These are phyloP conservation scores for Malus hybrid DNA, from an alignment of 331 rosid genomes.

Conservation along the genomic window DNA sequence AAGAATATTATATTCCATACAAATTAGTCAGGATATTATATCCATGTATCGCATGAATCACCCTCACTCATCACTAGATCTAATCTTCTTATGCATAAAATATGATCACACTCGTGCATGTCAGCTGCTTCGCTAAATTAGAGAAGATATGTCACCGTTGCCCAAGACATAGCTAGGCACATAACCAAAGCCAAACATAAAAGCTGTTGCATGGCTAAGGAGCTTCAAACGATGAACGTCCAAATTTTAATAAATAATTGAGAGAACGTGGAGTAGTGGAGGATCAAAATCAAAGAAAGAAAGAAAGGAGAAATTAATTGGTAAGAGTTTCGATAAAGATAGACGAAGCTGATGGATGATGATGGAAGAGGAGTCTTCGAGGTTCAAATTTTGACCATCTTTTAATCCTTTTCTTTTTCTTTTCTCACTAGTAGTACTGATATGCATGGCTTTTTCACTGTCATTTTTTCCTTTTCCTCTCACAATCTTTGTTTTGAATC, in stretches of 20 bases:
- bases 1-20: not conserved
- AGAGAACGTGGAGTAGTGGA: slow-evolving; percentile 15
- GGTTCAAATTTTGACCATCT: slow-evolving; percentile 96
- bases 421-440: slow-evolving; percentile 34
- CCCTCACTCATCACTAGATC: not conserved
- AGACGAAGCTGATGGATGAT: slow-evolving; percentile 77
- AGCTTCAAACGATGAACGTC: not conserved
- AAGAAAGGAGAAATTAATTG: slow-evolving; percentile 26
- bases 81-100: not conserved
- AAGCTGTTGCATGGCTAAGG: slow-evolving; percentile 9
- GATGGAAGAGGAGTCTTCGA: slow-evolving; percentile 73
- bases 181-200: not conserved
- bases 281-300: slow-evolving; percentile 53
- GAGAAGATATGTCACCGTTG: not conserved
- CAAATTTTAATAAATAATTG: slow-evolving; percentile 23
- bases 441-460: slow-evolving; percentile 54
- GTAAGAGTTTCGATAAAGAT: slow-evolving; percentile 94
- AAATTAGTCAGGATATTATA: not conserved
- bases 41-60: not conserved
- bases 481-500: slow-evolving; percentile 13
- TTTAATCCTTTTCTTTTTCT: slow-evolving; percentile 44
- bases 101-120: slow-evolving; percentile 8
- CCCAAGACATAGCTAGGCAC: not conserved
- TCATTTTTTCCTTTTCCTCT: slow-evolving; percentile 47
- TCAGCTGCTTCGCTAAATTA: not conserved